A percentile compares a stretch with the other conserved stretches of the same genome.
Evolutionary conservation across 2,329 filamentous ascomycete species (phyloP).

Genomic region (Diaporthe citriasiana): DNA sequence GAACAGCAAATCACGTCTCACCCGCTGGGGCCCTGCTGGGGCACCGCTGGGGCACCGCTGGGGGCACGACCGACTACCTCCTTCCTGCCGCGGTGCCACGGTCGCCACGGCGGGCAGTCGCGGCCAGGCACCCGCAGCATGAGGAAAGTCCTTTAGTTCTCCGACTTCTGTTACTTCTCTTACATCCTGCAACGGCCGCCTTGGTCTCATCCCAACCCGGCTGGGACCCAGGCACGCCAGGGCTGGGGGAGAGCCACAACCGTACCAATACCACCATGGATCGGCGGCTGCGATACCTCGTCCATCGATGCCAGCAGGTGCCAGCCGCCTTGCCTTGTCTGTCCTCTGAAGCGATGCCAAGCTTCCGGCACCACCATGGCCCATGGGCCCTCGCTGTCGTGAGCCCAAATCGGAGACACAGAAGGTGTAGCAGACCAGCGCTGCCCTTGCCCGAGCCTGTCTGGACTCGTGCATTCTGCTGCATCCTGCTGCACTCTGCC

Average conservation of each 20-base stretch:
- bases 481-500: neutral
- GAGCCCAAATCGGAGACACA: conserved; percentile 38
- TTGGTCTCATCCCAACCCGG: conserved; percentile 17
- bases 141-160: neutral
- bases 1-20: conserved; percentile 36
- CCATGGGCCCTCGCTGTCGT: conserved; percentile 26
- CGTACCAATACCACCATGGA: neutral
- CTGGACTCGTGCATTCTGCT: neutral
- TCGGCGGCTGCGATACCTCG: neutral
- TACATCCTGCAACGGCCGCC: conserved; percentile 37
- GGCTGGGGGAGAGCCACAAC: neutral
- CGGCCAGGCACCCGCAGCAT: conserved; percentile 1
- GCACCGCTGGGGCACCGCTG: neutral
- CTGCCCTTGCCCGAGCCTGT: neutral
- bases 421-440: conserved; percentile 34
- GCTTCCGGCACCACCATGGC: conserved; percentile 26
- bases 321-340: conserved; percentile 15
- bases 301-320: neutral
- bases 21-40: neutral
- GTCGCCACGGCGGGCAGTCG: neutral
- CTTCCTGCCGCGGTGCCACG: conserved; percentile 1
- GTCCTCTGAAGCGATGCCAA: conserved; percentile 39
- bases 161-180: conserved; percentile 27
- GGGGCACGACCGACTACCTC: conserved; percentile 1
- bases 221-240: neutral